These are phyloP conservation scores for Pinus tabuliformis DNA, from an alignment of 75 land plant genomes.

Conservation along the genomic window DNA sequence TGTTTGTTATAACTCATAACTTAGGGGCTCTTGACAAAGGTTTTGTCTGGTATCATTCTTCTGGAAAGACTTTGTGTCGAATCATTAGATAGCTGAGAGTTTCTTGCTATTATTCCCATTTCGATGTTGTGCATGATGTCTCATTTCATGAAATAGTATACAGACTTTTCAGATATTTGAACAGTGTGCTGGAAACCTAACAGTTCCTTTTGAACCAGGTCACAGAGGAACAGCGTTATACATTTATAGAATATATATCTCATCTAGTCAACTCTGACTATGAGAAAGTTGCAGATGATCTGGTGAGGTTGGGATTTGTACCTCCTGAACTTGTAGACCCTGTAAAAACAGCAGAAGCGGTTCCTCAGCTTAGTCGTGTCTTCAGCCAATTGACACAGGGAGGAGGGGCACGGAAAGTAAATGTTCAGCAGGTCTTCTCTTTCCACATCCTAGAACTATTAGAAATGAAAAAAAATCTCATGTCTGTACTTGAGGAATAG, in stretches of 20 bases:
- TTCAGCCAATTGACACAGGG: slow-evolving; percentile 39
- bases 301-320: slow-evolving; percentile 54
- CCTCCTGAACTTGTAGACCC: slow-evolving; percentile 47
- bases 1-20: neutral
- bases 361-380: slow-evolving; percentile 41
- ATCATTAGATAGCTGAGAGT: neutral
- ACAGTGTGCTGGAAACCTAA: neutral
- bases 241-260: slow-evolving; percentile 46
- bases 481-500: neutral
- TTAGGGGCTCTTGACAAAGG: neutral
- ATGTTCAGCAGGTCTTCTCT: slow-evolving; percentile 42
- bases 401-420: slow-evolving; percentile 53
- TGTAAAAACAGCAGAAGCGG: slow-evolving; percentile 35
- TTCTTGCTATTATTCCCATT: neutral
- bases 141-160: neutral
- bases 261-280: slow-evolving; percentile 49
- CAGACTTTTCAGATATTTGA: neutral
- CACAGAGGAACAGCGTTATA: slow-evolving; percentile 44
- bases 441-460: neutral
- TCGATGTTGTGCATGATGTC: neutral
- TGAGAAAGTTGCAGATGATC: slow-evolving; percentile 43
- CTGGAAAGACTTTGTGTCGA: neutral
- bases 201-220: slow-evolving; percentile 26
- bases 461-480: neutral
- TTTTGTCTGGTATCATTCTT: neutral